A percentile compares a stretch with the other conserved stretches of the same genome.
Evolutionary conservation across 164 flowering plant species (phyloP).

Genomic region (Dillenia turbinata): DNA sequence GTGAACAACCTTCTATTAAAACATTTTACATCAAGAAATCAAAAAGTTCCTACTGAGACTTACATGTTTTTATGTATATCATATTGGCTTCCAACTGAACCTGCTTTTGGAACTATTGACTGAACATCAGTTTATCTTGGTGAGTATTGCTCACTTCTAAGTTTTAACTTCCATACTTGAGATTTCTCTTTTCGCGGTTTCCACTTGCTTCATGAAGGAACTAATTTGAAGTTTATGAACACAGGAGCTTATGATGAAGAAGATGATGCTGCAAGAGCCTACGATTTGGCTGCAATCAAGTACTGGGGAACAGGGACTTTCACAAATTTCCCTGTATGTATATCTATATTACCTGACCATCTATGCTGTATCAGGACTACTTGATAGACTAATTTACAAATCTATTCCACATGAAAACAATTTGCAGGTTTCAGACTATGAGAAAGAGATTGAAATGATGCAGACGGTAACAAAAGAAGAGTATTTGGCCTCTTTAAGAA

Average conservation of each 20-base stretch:
- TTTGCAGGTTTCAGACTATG: constrained; percentile 41
- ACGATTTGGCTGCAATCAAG: constrained; percentile 54
- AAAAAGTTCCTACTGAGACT: no score
- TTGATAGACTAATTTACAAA: background rate
- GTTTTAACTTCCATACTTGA: no score
- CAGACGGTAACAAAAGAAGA: constrained; percentile 50
- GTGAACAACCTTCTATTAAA: constrained; percentile 7
- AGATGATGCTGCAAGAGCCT: constrained; percentile 58
- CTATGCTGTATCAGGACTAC: background rate
- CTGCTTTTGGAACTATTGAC: no score
- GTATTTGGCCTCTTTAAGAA: constrained; percentile 52
- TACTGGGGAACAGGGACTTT: constrained; percentile 54
- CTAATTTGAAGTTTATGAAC: background rate
- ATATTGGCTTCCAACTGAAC: no score
- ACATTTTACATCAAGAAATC: no score
- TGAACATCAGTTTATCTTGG: constrained; percentile 38
- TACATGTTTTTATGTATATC: background rate
- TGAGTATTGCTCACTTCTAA: constrained; percentile 11
- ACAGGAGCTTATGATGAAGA: constrained; percentile 58
- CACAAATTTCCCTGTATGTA: constrained; percentile 26
- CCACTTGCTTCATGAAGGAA: no score
- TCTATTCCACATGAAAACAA: background rate
- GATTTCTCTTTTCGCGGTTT: background rate
- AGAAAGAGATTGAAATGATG: constrained; percentile 48
- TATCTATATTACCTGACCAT: no score